phyloP scores from a whole-genome alignment of 305 asterid species.

The Ilex paraguariensis region DNA sequence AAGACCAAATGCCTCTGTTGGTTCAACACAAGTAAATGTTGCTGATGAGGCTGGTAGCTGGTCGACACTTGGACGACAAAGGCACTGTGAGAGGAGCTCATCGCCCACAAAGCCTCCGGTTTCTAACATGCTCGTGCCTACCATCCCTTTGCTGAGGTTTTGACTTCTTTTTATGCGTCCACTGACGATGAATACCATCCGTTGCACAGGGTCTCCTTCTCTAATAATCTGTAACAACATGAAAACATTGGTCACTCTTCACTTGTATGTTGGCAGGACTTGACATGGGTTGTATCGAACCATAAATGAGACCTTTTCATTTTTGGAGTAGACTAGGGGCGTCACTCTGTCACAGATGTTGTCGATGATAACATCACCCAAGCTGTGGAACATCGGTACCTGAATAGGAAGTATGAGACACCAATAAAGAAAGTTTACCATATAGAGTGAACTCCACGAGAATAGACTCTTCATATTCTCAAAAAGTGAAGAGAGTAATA shows the following conservation, averaged over 20 bases:
- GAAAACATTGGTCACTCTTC: background rate
- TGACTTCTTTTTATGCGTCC: slow-evolving; percentile 76
- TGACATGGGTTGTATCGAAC: background rate
- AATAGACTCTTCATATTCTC: too few species aligned
- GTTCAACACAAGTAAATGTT: slow-evolving; percentile 69
- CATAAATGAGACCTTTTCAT: slow-evolving; percentile 57
- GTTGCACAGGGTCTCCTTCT: slow-evolving; percentile 82
- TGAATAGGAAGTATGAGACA: slow-evolving; percentile 13
- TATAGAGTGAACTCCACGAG: too few species aligned
- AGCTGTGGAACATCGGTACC: slow-evolving; percentile 78
- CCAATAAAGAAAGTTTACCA: background rate
- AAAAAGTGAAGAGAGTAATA: too few species aligned
- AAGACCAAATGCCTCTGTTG: slow-evolving; percentile 75
- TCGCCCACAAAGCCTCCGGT: slow-evolving; percentile 94
- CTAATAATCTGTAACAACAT: slow-evolving; percentile 50
- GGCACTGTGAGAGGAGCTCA: slow-evolving; percentile 93
- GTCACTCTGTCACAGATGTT: slow-evolving; percentile 87
- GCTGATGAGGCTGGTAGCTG: slow-evolving; percentile 92
- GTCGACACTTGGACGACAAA: slow-evolving; percentile 77
- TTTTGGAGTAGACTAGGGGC: slow-evolving; percentile 76
- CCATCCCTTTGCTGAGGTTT: slow-evolving; percentile 71
- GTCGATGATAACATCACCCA: slow-evolving; percentile 88
- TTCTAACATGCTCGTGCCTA: slow-evolving; percentile 59
- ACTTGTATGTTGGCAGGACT: background rate
- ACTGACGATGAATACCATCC: slow-evolving; percentile 71